These are phyloP conservation scores for Endogone sp. DNA, from an alignment of 192 early-diverging fungal species.

Conservation along the genomic window DNA sequence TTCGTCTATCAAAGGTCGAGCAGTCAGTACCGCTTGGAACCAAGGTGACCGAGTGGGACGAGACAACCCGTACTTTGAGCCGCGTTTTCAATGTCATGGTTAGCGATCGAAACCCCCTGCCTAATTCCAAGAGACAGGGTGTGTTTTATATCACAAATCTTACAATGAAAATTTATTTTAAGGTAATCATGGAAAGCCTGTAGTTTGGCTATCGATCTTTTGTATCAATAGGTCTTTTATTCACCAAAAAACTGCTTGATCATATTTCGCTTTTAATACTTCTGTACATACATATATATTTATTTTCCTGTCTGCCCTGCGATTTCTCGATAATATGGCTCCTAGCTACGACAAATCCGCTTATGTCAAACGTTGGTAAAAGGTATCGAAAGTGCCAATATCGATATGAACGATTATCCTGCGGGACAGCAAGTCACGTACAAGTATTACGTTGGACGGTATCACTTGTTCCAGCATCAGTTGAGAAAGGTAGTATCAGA, in stretches of 20 bases:
- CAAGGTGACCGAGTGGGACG: constrained; percentile 19
- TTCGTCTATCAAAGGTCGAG: background rate
- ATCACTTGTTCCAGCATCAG: constrained; percentile 35
- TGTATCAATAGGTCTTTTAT: too few species aligned
- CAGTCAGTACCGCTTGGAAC: background rate
- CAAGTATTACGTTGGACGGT: constrained; percentile 43
- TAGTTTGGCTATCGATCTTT: too few species aligned
- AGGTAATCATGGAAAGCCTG: constrained; percentile 16
- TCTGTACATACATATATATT: background rate
- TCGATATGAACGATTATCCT: constrained; percentile 29
- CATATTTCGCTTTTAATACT: background rate
- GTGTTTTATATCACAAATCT: constrained; percentile 42
- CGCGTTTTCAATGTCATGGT: constrained; percentile 40
- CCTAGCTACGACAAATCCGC: constrained; percentile 33
- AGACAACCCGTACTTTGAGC: constrained; percentile 23
- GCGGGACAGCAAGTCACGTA: constrained; percentile 45
- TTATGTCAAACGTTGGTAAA: constrained; percentile 40
- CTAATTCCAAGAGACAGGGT: constrained; percentile 35
- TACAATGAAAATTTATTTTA: constrained; percentile 43
- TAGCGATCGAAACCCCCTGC: constrained; percentile 30
- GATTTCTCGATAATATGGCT: background rate
- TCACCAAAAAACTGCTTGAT: too few species aligned
- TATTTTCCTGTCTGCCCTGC: background rate
- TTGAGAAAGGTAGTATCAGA: constrained; percentile 29
- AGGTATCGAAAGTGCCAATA: constrained; percentile 30